Conservation (phyloP, 1,284 basidiomycete species). For the Apiotrichum montevideense region DNA sequence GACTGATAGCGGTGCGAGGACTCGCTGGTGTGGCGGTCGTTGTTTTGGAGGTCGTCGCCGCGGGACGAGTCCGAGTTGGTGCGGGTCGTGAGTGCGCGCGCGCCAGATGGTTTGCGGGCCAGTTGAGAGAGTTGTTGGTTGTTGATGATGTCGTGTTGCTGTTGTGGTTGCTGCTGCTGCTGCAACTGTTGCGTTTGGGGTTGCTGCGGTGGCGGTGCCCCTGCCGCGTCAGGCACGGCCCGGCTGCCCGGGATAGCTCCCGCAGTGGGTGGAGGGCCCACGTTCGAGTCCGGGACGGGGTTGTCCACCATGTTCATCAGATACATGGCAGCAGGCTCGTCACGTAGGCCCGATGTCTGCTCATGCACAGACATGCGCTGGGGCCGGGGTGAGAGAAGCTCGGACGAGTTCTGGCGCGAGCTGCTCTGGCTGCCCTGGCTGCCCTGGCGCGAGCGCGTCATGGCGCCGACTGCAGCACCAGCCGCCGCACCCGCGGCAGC, state of each 20-base stretch:
- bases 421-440: background rate
- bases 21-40: too few species aligned
- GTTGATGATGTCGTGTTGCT: background rate
- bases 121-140: background rate
- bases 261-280: background rate
- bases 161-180: background rate
- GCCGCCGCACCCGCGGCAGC: background rate
- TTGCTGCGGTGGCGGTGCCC: background rate
- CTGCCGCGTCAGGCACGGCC: background rate
- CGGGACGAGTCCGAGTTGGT: background rate
- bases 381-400: conserved; percentile 5
- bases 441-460: background rate
- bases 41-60: background rate
- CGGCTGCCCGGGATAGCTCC: background rate
- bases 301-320: conserved; percentile 46
- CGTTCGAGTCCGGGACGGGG: conserved; percentile 1
- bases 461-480: background rate
- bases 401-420: conserved; percentile 2
- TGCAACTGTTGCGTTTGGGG: background rate
- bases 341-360: conserved; percentile 17
- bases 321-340: conserved; percentile 42
- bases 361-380: conserved; percentile 12
- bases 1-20: background rate
- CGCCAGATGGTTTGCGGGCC: conserved; percentile 7
- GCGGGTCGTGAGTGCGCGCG: conserved; percentile 4